Evolutionary conservation across 108 stramenopile genomes (phyloP), one percentile per base, ranked within the genome.

Genomic region (Skeletonema costatum): DNA sequence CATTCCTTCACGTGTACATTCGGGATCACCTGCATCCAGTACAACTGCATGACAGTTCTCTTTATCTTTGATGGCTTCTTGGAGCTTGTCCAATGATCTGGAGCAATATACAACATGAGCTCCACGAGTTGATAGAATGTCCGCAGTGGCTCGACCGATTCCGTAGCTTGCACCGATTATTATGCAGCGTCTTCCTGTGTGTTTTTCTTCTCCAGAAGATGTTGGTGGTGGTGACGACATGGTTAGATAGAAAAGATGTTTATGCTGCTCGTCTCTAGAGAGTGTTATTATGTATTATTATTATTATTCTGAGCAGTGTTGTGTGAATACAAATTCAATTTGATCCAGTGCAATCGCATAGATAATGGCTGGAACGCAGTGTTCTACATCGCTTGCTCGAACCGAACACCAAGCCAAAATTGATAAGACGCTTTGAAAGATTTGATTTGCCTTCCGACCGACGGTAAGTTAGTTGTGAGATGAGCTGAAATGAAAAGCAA

Each of bases 101-200:
- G 69, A 61, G n/a, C 19, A 19, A 50, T 70, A 70, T 58, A 70
- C 69, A 4, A 70, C 69, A 17, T 61, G 69, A 13, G 69, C 69
- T 5, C 69, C 69, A 11, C 69, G 69, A 31, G 58, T 9, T n/a
- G 60, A 12, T 2, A 70, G 69, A 16, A 70, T 36, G 30, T 70
- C 69, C 4, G 69, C 69, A 11, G 38, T 62, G 30, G 69, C 69
- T 19, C 69, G 14, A 12, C 69, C 69, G 17, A 70, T 70, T 19
- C 69, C 69, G 21, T 70, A 59, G 69, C 59, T 61, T 2, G 69
- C 69, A 12, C 69, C 69, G 12, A 70, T 32, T n/a, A 42, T 21
- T 6, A 70, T 32, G 58, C 58, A 60, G n/a, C 38, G 11, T 13
- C 69, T 19, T 17, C 69, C 69, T 1, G 14, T 21, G 69, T 70